Percentiles rank a stretch among this genome's conserved stretches.
Conservation (phyloP, 2,329 filamentous ascomycete species). For the Trichophyton schoenleinii region DNA sequence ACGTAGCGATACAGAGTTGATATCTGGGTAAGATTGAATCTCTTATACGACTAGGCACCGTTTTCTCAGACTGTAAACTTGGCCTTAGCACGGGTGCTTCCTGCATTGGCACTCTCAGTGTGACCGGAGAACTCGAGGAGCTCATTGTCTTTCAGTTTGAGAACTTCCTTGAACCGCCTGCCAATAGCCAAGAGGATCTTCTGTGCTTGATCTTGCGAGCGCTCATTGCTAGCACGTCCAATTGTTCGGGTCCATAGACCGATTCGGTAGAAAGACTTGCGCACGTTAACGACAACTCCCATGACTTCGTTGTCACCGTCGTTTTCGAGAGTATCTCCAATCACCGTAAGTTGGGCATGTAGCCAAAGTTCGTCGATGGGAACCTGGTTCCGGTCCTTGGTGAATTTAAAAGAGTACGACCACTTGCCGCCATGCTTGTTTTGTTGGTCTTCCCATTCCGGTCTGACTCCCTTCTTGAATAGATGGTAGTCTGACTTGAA, state of each 20-base stretch:
- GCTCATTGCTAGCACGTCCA: constrained; percentile 70
- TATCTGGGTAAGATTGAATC: not conserved
- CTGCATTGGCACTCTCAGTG: constrained; percentile 82
- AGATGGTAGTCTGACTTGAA: constrained; percentile 99
- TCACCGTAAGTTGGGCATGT: constrained; percentile 89
- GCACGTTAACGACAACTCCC: constrained; percentile 97
- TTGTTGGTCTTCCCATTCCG: constrained; percentile 95
- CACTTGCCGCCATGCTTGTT: constrained; percentile 99
- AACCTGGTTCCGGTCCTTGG: constrained; percentile 64
- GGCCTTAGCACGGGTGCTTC: constrained; percentile 89
- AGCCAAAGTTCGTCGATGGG: constrained; percentile 95
- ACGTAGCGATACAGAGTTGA: not conserved
- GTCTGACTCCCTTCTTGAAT: constrained; percentile 93
- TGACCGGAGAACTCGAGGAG: constrained; percentile 90
- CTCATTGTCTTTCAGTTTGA: constrained; percentile 66
- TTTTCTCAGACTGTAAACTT: constrained; percentile 66
- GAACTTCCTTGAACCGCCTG: constrained; percentile 79
- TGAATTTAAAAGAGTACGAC: constrained; percentile 82
- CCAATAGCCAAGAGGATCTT: constrained; percentile 77
- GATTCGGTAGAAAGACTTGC: constrained; percentile 95
- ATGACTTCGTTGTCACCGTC: constrained; percentile 92
- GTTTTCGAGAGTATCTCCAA: constrained; percentile 92
- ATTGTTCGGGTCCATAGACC: constrained; percentile 94
- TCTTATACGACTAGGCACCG: not conserved
- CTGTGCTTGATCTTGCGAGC: constrained; percentile 67